phyloP scores from a whole-genome alignment of 257 asterid genomes.

The Solanum chaucha region DNA sequence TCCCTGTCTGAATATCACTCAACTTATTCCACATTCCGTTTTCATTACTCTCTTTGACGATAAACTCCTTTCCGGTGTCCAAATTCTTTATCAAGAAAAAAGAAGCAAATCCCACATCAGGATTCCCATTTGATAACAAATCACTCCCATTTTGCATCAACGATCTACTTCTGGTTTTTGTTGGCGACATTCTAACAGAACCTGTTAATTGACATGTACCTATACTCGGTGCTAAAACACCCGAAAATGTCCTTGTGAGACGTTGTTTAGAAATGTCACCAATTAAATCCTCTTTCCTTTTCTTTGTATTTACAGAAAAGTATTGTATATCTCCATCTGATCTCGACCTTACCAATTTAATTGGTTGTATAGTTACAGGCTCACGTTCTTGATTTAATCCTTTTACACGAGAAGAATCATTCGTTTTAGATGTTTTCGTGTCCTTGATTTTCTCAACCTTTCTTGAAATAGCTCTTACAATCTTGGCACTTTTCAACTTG shows the following conservation, averaged over 20 bases:
- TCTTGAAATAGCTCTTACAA: slow-evolving; percentile 23
- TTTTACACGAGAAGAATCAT: slow-evolving; percentile 10
- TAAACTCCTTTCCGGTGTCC: slow-evolving; percentile 84
- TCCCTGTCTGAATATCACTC: slow-evolving; percentile 82
- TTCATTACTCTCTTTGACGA: slow-evolving; percentile 67
- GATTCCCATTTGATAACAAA: slow-evolving; percentile 10
- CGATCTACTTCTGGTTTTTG: slow-evolving; percentile 7
- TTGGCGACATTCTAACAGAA: slow-evolving; percentile 21
- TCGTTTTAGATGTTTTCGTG: slow-evolving; percentile 2
- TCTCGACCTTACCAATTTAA: slow-evolving; percentile 58
- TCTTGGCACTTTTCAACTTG: slow-evolving; percentile 37
- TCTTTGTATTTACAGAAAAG: slow-evolving; percentile 40
- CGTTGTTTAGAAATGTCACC: slow-evolving; percentile 64
- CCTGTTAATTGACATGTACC: slow-evolving; percentile 27
- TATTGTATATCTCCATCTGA: slow-evolving; percentile 73
- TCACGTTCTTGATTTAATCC: slow-evolving; percentile 7
- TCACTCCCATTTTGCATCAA: slow-evolving; percentile 11
- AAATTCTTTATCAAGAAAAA: slow-evolving; percentile 77
- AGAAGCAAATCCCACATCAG: slow-evolving; percentile 23
- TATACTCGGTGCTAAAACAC: slow-evolving; percentile 13
- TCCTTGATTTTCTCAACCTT: slow-evolving; percentile 1
- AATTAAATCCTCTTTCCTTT: slow-evolving; percentile 62
- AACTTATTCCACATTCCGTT: slow-evolving; percentile 81
- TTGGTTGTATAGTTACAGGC: slow-evolving; percentile 15
- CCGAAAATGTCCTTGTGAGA: slow-evolving; percentile 63